phyloP scores from a whole-genome alignment of 371 early-diverging fungal species.

The Apophysomyces sp. region DNA sequence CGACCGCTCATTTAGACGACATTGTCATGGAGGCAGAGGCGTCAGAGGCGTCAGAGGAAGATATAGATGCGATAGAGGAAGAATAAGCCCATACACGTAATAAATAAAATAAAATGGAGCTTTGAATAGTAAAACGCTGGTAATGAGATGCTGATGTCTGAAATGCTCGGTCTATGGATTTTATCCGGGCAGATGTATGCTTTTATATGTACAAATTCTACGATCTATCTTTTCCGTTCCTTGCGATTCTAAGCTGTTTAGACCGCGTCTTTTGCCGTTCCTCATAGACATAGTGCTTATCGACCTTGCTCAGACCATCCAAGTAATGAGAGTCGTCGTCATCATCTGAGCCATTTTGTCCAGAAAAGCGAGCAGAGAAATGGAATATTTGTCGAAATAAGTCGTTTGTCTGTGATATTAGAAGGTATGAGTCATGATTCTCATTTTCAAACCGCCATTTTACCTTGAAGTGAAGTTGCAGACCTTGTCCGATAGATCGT shows the following conservation, averaged over 20 bases:
- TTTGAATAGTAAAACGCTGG: too few relatives aligned
- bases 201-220: background rate
- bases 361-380: constrained; percentile 15
- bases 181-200: background rate
- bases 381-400: constrained; percentile 34
- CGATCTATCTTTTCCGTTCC: constrained; percentile 25
- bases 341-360: constrained; percentile 8
- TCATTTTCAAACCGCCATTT: background rate
- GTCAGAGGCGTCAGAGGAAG: background rate
- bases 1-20: background rate
- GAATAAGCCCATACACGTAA: background rate
- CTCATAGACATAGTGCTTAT: constrained; percentile 30
- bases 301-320: constrained; percentile 28
- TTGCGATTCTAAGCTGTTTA: constrained; percentile 30
- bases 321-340: constrained; percentile 20
- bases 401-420: constrained; percentile 14
- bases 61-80: background rate
- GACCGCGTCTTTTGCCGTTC: constrained; percentile 36
- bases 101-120: too few relatives aligned
- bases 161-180: too few relatives aligned
- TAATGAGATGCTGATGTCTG: too few relatives aligned
- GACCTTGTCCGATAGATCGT: constrained; percentile 31
- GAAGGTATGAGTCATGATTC: background rate
- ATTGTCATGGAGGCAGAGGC: background rate
- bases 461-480: constrained; percentile 35